A percentile compares a stretch with the other conserved stretches of the same genome.
phyloP scores from a whole-genome alignment of 495 filamentous ascomycete genomes.

The Immersiella caudata region DNA sequence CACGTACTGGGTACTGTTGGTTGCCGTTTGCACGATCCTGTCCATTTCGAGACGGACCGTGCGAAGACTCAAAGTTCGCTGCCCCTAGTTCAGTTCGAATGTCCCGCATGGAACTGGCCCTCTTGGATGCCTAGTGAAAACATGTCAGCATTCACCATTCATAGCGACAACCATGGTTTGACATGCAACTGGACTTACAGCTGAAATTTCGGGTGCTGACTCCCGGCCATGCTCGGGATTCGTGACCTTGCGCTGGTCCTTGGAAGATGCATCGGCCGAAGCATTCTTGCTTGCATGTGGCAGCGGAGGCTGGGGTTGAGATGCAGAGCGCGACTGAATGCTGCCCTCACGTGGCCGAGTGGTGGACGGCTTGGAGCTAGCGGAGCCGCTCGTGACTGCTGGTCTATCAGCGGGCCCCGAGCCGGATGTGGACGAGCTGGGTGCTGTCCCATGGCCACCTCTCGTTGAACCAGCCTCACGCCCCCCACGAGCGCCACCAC shows the following conservation, averaged over 20 bases:
- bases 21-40: constrained; percentile 28
- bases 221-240: constrained; percentile 45
- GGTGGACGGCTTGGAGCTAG: constrained; percentile 20
- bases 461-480: constrained; percentile 40
- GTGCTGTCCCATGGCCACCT: constrained; percentile 24
- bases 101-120: constrained; percentile 25
- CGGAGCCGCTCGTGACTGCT: constrained; percentile 14
- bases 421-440: constrained; percentile 9
- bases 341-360: constrained; percentile 33
- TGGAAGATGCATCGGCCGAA: constrained; percentile 47
- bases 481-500: constrained; percentile 59
- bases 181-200: constrained; percentile 34
- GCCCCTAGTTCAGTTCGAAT: constrained; percentile 30
- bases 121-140: constrained; percentile 22
- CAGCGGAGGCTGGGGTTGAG: constrained; percentile 29
- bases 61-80: constrained; percentile 25
- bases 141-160: background rate
- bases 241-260: constrained; percentile 48
- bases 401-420: constrained; percentile 27
- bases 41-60: constrained; percentile 1
- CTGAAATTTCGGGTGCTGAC: constrained; percentile 23
- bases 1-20: constrained; percentile 36
- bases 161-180: background rate
- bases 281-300: constrained; percentile 49
- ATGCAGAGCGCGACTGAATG: constrained; percentile 25